These are phyloP conservation scores for Solanum virginianum DNA, from an alignment of 257 asterid genomes.

Conservation along the genomic window DNA sequence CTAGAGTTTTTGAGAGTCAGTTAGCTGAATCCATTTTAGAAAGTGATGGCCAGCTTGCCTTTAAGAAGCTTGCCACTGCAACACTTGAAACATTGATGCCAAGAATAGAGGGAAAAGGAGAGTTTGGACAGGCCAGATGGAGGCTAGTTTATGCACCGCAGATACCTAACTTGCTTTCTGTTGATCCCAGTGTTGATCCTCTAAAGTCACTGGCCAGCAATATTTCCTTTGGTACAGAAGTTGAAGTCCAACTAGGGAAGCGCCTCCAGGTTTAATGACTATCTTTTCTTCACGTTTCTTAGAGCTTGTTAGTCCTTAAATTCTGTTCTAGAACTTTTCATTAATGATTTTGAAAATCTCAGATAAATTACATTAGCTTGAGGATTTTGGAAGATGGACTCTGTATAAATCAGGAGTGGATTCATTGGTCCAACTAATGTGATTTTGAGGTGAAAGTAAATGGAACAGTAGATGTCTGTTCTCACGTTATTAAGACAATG, in stretches of 20 bases:
- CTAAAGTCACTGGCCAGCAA: constrained; percentile 93
- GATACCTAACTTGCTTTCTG: constrained; percentile 85
- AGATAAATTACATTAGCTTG: neutral
- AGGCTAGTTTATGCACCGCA: constrained; percentile 97
- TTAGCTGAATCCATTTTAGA: constrained; percentile 95
- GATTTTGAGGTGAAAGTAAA: neutral
- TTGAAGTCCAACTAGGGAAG: constrained; percentile 94
- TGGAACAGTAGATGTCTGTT: neutral
- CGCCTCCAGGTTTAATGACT: constrained; percentile 72
- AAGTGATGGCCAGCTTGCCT: constrained; percentile 98
- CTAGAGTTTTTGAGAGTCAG: constrained; percentile 94
- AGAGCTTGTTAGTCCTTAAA: neutral
- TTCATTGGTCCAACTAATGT: neutral
- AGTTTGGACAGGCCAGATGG: constrained; percentile 99
- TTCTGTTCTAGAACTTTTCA: neutral
- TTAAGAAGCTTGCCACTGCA: constrained; percentile 98
- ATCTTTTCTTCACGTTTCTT: neutral
- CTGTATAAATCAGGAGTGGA: neutral
- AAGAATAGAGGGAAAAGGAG: constrained; percentile 96
- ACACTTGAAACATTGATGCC: constrained; percentile 96
- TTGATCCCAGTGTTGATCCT: constrained; percentile 94
- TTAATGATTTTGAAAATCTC: neutral
- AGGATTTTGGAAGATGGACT: neutral
- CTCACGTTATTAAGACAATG: neutral
- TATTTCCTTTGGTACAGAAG: constrained; percentile 97